A percentile compares a stretch with the other conserved stretches of the same genome.
Evolutionary conservation across 1,139 yeast species (phyloP).

Genomic region (Pichia sp.): DNA sequence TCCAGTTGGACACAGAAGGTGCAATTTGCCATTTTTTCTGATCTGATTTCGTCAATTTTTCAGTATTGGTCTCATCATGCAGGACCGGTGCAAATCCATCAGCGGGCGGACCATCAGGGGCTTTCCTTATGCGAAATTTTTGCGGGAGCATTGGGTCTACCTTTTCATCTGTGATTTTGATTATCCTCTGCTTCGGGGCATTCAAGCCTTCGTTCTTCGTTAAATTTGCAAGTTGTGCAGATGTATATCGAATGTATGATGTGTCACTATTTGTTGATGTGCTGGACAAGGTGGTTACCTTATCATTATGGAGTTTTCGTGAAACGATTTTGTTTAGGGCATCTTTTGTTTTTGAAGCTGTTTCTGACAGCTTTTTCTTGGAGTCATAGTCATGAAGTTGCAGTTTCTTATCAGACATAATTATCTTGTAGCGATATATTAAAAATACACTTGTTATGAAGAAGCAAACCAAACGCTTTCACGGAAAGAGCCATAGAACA

Average conservation of each 20-base stretch:
- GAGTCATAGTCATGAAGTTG: constrained; percentile 1
- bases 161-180: constrained; percentile 55
- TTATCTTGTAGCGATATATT: background rate
- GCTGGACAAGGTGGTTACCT: constrained; percentile 19
- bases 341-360: constrained; percentile 36
- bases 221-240: constrained; percentile 35
- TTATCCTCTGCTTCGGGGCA: constrained; percentile 37
- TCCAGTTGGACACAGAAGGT: constrained; percentile 92
- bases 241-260: constrained; percentile 46
- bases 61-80: constrained; percentile 29
- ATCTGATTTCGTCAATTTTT: constrained; percentile 66
- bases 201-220: constrained; percentile 20
- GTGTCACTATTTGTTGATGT: constrained; percentile 24
- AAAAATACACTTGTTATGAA: background rate
- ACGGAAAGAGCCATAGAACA: too few relatives aligned
- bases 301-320: constrained; percentile 35
- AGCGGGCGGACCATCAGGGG: constrained; percentile 64
- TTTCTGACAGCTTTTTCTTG: constrained; percentile 7
- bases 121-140: constrained; percentile 62
- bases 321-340: constrained; percentile 45
- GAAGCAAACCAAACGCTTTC: background rate
- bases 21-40: constrained; percentile 85
- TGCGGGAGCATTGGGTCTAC: constrained; percentile 89
- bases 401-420: constrained; percentile 6
- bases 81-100: constrained; percentile 45